Evolutionary conservation across 1,139 yeast species (phyloP).

Genomic region (Diutina ranongensis): DNA sequence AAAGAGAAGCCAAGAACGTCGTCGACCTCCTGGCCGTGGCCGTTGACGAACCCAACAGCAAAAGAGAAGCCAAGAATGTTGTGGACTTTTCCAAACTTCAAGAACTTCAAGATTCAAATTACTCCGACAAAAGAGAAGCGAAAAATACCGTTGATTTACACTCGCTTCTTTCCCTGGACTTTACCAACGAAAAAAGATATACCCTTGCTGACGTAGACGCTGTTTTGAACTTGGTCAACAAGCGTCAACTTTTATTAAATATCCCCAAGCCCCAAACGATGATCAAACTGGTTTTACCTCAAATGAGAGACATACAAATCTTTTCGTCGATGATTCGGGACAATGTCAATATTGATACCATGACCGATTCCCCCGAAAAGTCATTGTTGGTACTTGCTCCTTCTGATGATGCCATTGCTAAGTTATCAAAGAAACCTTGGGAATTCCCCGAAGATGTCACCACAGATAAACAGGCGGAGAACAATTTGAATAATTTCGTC

Average conservation of each 20-base stretch:
- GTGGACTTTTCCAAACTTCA: conserved; percentile 9
- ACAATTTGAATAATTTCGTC: conserved; percentile 41
- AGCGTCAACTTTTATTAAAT: neutral
- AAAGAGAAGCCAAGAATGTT: conserved; percentile 9
- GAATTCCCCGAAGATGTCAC: conserved; percentile 43
- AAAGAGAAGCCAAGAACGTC: no score
- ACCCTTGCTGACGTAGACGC: neutral
- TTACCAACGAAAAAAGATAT: neutral
- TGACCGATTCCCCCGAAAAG: conserved; percentile 25
- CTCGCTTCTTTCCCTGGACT: neutral
- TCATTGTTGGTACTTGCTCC: conserved; percentile 49
- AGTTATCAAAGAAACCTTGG: conserved; percentile 48
- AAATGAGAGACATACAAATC: conserved; percentile 31
- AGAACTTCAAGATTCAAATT: neutral
- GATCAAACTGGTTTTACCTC: conserved; percentile 21
- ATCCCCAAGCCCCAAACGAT: neutral
- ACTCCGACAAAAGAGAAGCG: neutral
- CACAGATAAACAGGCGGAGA: conserved; percentile 30
- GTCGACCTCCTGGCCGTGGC: no score
- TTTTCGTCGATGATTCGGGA: conserved; percentile 49
- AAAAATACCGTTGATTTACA: neutral
- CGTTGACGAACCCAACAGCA: neutral
- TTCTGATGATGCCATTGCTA: conserved; percentile 38
- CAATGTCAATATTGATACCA: conserved; percentile 27
- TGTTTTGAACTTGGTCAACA: neutral